Percentiles rank a stretch among this genome's conserved stretches.
phyloP scores from a whole-genome alignment of 1,139 yeast genomes.

The Casaregolazyma suthepensis region DNA sequence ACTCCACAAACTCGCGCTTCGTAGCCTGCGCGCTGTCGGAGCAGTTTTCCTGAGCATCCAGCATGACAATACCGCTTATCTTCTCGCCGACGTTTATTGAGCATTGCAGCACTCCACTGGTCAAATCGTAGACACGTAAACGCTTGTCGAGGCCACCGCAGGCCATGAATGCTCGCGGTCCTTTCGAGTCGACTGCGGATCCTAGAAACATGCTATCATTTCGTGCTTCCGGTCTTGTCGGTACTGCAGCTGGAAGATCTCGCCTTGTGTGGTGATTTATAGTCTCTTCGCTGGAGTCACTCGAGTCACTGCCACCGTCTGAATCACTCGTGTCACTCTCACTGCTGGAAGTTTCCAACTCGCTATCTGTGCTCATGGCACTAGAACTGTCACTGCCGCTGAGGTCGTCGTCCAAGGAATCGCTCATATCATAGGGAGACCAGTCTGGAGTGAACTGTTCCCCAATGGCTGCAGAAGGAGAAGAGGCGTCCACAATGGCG shows the following conservation, averaged over 20 bases:
- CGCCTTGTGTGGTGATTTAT: too few relatives aligned
- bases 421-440: neutral
- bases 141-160: conserved; percentile 79
- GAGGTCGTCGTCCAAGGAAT: neutral
- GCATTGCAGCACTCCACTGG: conserved; percentile 49
- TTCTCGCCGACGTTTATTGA: conserved; percentile 67
- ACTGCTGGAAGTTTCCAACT: neutral
- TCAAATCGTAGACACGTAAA: conserved; percentile 62
- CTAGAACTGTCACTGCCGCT: neutral
- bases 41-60: conserved; percentile 26
- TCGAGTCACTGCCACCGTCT: neutral
- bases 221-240: too few relatives aligned
- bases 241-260: too few relatives aligned
- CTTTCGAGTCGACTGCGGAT: neutral
- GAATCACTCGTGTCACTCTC: neutral
- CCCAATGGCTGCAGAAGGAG: neutral
- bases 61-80: conserved; percentile 45
- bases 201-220: too few relatives aligned
- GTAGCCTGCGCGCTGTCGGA: neutral
- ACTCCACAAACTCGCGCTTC: neutral
- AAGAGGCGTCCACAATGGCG: neutral
- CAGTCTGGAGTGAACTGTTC: neutral
- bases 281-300: too few relatives aligned
- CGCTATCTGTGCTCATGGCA: neutral
- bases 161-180: conserved; percentile 27